Base-by-base conservation (phyloP, 2,329 filamentous ascomycete genomes). In the Penicillium brasilianum region DNA sequence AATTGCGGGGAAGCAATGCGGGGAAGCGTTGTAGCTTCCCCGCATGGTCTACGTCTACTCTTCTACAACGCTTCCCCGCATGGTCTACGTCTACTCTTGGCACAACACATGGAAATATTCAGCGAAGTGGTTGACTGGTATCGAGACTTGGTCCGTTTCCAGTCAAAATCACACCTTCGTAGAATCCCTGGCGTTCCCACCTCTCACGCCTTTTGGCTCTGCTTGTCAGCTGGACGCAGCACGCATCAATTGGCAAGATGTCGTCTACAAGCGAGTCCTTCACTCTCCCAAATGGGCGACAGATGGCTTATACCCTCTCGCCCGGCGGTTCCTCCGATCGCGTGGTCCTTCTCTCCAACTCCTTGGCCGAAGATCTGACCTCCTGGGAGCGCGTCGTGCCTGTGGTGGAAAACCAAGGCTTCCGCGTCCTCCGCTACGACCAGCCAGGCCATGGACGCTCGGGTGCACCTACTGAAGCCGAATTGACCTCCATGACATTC, bases 401-500 rank as follows among this genome's bases (percentile, higher is more conserved):
- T 13, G 55, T 68, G 10, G 67, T 82, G 48, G 71, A 74, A 48
- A 60, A 63, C 1, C 66, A 69, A 36, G 78, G 77, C 20, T 80
- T 77, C 63, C 73, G 74, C n/a, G 75, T 77, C 18, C 69, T 83
- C 14, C 76, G 78, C 37, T 82, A 79, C 62, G 77, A 82, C 60
- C 76, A 78, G 43, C 78, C 79, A 0, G 80, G 80, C 37, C 80
- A 83, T 58, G 79, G 80, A 41, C 60, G 55, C 14, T 82, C 80
- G 1, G 70, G 70, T 0, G 70, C 70, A 0, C 78, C 79, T 4
- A 49, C 22, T 36, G 57, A 66, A 14, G 32, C 55, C 34, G 66
- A 72, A 8, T 69, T 72, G 2, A 78, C 76, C 6, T 58, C 48
- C 49, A n/a, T 39, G 37, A 81, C 78, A 0, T 80, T 82, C 62